Percentiles rank a stretch among this genome's conserved stretches.
Conservation (phyloP, 1,284 basidiomycete species). For the Afroboletus lepidellus region DNA sequence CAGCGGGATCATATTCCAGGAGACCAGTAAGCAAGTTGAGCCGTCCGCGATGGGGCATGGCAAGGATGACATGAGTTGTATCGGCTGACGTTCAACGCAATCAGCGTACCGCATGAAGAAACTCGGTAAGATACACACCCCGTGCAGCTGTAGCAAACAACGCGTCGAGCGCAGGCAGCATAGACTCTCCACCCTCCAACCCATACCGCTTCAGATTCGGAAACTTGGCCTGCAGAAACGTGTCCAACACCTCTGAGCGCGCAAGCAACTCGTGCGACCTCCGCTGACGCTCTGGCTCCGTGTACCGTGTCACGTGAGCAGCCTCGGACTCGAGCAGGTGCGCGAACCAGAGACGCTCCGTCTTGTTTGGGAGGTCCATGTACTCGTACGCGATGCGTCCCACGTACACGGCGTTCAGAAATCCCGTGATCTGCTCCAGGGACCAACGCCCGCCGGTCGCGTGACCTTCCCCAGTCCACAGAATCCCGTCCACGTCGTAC, state of each 20-base stretch:
- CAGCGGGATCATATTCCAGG: slow-evolving; percentile 61
- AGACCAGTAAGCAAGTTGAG: slow-evolving; percentile 84
- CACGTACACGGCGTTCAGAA: slow-evolving; percentile 74
- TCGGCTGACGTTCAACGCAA: slow-evolving; percentile 45
- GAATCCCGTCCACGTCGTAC: slow-evolving; percentile 78
- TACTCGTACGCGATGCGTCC: slow-evolving; percentile 87
- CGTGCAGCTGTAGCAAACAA: slow-evolving; percentile 67
- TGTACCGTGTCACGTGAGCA: slow-evolving; percentile 17
- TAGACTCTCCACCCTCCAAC: slow-evolving; percentile 86
- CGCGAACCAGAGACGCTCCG: slow-evolving; percentile 82
- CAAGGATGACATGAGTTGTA: slow-evolving; percentile 69
- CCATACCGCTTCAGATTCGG: slow-evolving; percentile 84
- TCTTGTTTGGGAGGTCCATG: slow-evolving; percentile 81
- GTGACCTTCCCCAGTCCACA: slow-evolving; percentile 60
- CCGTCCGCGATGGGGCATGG: slow-evolving; percentile 86
- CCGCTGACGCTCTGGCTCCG: slow-evolving; percentile 37
- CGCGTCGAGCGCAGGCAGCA: slow-evolving; percentile 81
- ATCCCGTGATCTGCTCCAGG: slow-evolving; percentile 65
- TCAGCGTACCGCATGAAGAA: neutral
- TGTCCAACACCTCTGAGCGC: slow-evolving; percentile 78
- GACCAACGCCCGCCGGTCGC: slow-evolving; percentile 54
- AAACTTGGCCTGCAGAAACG: slow-evolving; percentile 79
- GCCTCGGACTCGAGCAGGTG: slow-evolving; percentile 71
- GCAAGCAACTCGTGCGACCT: slow-evolving; percentile 69
- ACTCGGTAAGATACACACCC: slow-evolving; percentile 40